A percentile compares a stretch with the other conserved stretches of the same genome.
Evolutionary conservation across 441 rosid genomes (phyloP).

Genomic region (Syzygium malaccense): DNA sequence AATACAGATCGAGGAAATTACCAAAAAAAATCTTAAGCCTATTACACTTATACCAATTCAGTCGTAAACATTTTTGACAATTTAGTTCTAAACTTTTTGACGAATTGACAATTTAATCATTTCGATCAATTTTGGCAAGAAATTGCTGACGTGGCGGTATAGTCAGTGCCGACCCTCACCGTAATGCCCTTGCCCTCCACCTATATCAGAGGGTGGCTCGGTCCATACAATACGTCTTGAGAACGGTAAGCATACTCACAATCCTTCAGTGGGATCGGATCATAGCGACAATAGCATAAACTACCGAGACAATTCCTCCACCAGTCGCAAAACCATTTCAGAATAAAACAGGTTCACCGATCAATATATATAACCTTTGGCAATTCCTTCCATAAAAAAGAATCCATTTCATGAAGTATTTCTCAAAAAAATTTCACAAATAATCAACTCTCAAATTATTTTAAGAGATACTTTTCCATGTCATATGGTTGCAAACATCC

Average conservation of each 20-base stretch:
- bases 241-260: neutral
- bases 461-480: neutral
- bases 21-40: no score
- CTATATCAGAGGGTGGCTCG: neutral
- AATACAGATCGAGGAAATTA: neutral
- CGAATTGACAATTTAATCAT: no score
- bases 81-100: no score
- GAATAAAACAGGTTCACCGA: neutral
- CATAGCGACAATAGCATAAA: neutral
- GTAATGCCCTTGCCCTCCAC: neutral
- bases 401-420: neutral
- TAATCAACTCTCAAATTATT: neutral
- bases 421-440: neutral
- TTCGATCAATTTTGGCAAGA: no score
- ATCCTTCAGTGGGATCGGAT: neutral
- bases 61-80: no score
- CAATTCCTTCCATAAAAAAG: neutral
- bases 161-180: no score
- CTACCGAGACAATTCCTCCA: neutral
- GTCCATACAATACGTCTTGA: neutral
- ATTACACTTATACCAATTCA: no score
- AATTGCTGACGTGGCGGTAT: no score
- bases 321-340: neutral
- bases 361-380: neutral
- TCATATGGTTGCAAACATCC: neutral